These are phyloP conservation scores for Yamadazyma epiphylla DNA, from an alignment of 1,139 yeast species.

Conservation along the genomic window DNA sequence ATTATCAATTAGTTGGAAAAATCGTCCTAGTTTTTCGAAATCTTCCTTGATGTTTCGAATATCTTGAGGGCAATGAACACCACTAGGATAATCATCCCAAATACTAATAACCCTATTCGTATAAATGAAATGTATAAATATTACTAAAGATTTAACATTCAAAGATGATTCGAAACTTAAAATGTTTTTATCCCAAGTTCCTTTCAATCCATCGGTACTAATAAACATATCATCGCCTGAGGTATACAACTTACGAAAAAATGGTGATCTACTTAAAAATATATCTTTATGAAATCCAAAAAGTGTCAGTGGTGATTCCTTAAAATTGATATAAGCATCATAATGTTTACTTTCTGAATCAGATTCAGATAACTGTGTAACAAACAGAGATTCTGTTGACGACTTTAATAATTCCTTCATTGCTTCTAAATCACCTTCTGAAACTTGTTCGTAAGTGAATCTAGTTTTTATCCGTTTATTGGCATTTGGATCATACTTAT, in stretches of 20 bases:
- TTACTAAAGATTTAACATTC: conserved; percentile 23
- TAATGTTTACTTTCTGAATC: conserved; percentile 9
- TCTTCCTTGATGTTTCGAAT: conserved; percentile 17
- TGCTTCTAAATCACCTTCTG: conserved; percentile 6
- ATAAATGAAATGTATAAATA: conserved; percentile 33
- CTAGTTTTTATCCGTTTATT: conserved; percentile 14
- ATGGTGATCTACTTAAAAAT: conserved; percentile 23
- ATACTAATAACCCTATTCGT: conserved; percentile 22
- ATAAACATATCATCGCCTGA: conserved; percentile 15
- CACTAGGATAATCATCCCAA: conserved; percentile 23
- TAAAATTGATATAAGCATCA: conserved; percentile 14
- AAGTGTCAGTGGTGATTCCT: conserved; percentile 11
- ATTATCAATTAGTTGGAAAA: conserved; percentile 17
- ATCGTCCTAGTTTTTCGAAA: conserved; percentile 16
- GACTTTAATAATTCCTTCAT: conserved; percentile 6
- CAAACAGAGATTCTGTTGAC: background rate
- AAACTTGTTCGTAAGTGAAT: conserved; percentile 16
- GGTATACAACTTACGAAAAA: conserved; percentile 20
- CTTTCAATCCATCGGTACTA: conserved; percentile 17
- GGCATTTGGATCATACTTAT: conserved; percentile 14
- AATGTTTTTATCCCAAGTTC: conserved; percentile 12
- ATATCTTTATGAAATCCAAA: conserved; percentile 32
- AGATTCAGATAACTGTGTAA: conserved; percentile 2
- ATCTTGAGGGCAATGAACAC: conserved; percentile 15
- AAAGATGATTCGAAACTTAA: conserved; percentile 17